Percentiles rank a stretch among this genome's conserved stretches.
phyloP scores from a whole-genome alignment of 805 yeast genomes.

The Saccharomycopsis guyanensis region DNA sequence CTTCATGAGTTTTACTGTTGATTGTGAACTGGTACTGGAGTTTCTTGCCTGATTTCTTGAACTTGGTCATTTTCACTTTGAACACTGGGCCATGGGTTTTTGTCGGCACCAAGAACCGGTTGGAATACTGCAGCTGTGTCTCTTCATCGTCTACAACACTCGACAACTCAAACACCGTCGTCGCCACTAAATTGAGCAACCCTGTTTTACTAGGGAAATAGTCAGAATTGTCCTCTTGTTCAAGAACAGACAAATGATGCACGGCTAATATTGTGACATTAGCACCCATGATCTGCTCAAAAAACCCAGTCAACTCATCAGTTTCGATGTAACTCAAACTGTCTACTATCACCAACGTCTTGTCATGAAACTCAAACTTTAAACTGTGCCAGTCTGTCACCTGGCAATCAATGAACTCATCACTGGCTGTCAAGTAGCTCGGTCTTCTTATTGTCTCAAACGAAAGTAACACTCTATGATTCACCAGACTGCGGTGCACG shows the following conservation, averaged over 20 bases:
- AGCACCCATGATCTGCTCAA: conserved; percentile 44
- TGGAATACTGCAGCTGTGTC: conserved; percentile 31
- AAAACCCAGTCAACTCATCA: conserved; percentile 33
- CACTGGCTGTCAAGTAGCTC: conserved; percentile 33
- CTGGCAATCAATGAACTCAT: conserved; percentile 60
- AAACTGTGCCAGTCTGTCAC: conserved; percentile 23
- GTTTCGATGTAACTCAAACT: conserved; percentile 53
- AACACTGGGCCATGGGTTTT: conserved; percentile 43
- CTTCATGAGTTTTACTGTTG: conserved; percentile 40
- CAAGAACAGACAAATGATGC: conserved; percentile 39
- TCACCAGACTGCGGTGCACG: conserved; percentile 29
- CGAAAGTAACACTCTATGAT: conserved; percentile 45
- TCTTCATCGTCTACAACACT: conserved; percentile 39
- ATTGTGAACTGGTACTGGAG: conserved; percentile 46
- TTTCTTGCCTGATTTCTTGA: conserved; percentile 83
- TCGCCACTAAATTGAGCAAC: conserved; percentile 63
- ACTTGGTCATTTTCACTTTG: conserved; percentile 47
- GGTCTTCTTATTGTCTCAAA: conserved; percentile 61
- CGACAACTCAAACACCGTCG: conserved; percentile 49
- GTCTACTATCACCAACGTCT: conserved; percentile 49
- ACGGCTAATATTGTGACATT: conserved; percentile 38
- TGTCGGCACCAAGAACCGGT: conserved; percentile 40
- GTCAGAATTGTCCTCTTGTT: conserved; percentile 21
- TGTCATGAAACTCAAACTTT: conserved; percentile 8
- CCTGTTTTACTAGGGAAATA: conserved; percentile 47